phyloP scores from a whole-genome alignment of 1,284 basidiomycete genomes.

The Ustilago trichophora region DNA sequence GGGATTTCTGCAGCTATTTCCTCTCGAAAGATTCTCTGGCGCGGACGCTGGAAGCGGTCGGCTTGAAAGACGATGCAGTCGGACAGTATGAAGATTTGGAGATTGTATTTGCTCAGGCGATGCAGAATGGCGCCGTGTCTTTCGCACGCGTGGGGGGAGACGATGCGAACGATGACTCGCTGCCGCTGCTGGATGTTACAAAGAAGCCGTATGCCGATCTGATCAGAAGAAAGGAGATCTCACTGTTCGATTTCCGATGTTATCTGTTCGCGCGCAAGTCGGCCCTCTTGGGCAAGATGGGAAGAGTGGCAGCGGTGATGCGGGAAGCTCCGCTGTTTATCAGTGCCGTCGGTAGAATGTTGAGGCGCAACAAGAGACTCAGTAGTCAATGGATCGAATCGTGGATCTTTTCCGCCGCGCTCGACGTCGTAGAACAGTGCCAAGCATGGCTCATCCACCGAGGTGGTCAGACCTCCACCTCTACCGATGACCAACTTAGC shows the following conservation, averaged over 20 bases:
- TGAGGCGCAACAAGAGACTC: conserved; percentile 71
- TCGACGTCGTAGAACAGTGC: conserved; percentile 85
- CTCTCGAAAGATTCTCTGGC: conserved; percentile 85
- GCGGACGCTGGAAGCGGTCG: conserved; percentile 88
- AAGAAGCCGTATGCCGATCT: conserved; percentile 89
- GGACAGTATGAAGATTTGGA: conserved; percentile 92
- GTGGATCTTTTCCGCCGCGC: conserved; percentile 90
- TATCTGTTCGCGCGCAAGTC: conserved; percentile 91
- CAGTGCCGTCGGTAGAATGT: conserved; percentile 78
- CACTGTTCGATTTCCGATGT: conserved; percentile 90
- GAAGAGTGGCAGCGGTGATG: conserved; percentile 76
- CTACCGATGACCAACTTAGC: conserved; percentile 40
- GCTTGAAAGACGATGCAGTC: conserved; percentile 86
- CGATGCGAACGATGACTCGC: conserved; percentile 77
- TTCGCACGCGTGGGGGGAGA: conserved; percentile 51
- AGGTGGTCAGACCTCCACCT: conserved; percentile 17
- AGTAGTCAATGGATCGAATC: conserved; percentile 83
- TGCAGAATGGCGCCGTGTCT: conserved; percentile 49
- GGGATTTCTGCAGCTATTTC: conserved; percentile 75
- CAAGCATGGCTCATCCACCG: conserved; percentile 74
- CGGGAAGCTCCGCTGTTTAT: conserved; percentile 78
- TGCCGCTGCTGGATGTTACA: conserved; percentile 78
- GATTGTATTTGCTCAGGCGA: conserved; percentile 72
- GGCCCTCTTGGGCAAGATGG: conserved; percentile 77
- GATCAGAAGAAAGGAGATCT: conserved; percentile 88